Evolutionary conservation across 345 rosid species (phyloP).

Genomic region (Psidium friedrichsthalianum): DNA sequence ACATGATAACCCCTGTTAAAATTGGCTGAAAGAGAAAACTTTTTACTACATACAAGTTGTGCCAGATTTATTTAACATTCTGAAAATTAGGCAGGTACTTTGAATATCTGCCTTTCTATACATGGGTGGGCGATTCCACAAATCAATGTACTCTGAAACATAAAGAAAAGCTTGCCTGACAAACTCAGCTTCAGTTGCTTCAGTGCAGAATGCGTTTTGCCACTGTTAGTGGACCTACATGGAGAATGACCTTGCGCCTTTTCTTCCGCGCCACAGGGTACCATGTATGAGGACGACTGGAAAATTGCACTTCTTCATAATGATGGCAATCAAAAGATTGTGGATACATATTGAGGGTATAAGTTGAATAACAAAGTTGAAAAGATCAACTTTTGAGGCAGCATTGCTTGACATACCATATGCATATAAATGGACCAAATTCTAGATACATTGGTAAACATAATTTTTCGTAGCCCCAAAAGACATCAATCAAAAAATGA

Average conservation of each 20-base stretch:
- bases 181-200: constrained; percentile 63
- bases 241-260: constrained; percentile 70
- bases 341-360: not conserved
- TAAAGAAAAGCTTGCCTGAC: constrained; percentile 42
- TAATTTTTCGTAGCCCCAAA: not conserved
- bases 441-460: not conserved
- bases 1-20: not conserved
- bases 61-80: not conserved
- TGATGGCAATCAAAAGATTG: not conserved
- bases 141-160: not conserved
- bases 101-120: not conserved
- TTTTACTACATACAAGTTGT: not conserved
- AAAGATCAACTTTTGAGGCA: not conserved
- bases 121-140: not conserved
- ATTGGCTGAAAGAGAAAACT: not conserved
- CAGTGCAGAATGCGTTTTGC: constrained; percentile 77
- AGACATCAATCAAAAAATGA: not conserved
- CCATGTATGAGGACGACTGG: constrained; percentile 80
- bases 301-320: not conserved
- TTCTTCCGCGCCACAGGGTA: constrained; percentile 74
- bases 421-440: not conserved
- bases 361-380: not conserved
- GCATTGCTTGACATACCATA: not conserved
- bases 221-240: constrained; percentile 97
- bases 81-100: not conserved